A percentile compares a stretch with the other conserved stretches of the same genome.
These are phyloP conservation scores for Jacaranda mimosifolia DNA, from an alignment of 257 asterid genomes.

Conservation along the genomic window DNA sequence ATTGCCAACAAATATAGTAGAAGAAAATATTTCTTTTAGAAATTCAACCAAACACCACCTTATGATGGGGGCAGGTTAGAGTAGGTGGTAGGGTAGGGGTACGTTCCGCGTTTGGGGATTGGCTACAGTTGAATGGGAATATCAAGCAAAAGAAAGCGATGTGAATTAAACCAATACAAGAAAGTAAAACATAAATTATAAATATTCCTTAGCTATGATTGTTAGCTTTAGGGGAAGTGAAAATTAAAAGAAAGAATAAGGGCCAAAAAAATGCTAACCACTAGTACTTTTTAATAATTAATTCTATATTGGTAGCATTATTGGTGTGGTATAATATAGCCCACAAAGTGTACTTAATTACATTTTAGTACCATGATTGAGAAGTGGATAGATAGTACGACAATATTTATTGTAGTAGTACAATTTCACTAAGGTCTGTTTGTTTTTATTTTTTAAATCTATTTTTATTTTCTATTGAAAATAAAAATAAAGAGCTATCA, in stretches of 20 bases:
- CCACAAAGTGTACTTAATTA: neutral
- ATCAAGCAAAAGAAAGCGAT: neutral
- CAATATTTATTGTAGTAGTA: no score
- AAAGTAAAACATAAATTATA: constrained; percentile 25
- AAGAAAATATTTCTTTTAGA: no score
- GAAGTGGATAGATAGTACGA: neutral
- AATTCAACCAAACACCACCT: no score
- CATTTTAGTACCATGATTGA: neutral
- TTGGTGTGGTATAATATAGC: neutral
- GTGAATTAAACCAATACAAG: neutral
- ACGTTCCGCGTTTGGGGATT: neutral
- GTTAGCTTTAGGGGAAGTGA: neutral
- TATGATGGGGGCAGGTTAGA: no score
- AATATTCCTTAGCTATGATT: neutral
- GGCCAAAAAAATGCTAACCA: neutral
- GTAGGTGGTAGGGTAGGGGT: neutral
- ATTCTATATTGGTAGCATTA: neutral
- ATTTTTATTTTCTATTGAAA: no score
- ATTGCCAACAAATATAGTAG: no score
- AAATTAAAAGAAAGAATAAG: no score
- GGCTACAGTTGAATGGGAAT: neutral
- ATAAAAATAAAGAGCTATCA: no score
- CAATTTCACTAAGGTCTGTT: no score
- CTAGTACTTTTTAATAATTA: neutral
- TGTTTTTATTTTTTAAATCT: no score